Evolutionary conservation across 2,329 filamentous ascomycete genomes (phyloP).

Genomic region (Colletotrichum gloeosporioides): DNA sequence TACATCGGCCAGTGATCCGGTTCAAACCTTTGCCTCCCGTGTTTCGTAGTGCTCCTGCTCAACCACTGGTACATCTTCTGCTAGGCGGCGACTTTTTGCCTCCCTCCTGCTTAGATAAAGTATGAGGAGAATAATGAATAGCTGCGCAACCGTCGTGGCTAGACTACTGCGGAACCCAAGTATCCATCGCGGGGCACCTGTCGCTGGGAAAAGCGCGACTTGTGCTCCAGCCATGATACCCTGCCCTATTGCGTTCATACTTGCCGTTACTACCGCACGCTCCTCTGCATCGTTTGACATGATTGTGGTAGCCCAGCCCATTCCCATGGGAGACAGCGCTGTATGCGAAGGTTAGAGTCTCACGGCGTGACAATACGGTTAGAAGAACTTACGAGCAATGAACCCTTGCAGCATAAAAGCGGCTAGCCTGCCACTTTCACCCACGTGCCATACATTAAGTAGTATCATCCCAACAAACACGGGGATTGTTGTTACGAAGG

Average conservation of each 20-base stretch:
- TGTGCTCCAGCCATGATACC: conserved; percentile 44
- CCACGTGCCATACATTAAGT: neutral
- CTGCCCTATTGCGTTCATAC: conserved; percentile 47
- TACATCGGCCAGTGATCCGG: neutral
- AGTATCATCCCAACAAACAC: neutral
- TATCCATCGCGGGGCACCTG: conserved; percentile 33
- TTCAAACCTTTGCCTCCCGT: neutral
- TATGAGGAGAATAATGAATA: neutral
- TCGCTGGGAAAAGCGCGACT: conserved; percentile 40
- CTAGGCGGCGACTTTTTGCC: rapidly evolving
- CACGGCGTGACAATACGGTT: neutral
- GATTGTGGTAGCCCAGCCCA: conserved; percentile 41
- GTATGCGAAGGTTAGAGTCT: neutral
- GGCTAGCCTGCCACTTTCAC: neutral
- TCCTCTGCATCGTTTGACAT: conserved; percentile 43
- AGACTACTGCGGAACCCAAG: neutral
- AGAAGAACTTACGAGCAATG: neutral
- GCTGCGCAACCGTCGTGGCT: neutral
- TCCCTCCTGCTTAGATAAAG: neutral
- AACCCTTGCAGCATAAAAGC: neutral
- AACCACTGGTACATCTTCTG: neutral
- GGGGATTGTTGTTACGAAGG: neutral
- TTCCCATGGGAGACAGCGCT: conserved; percentile 19
- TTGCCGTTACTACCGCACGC: conserved; percentile 42
- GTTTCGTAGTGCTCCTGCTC: neutral